Conservation (phyloP, 2,329 filamentous ascomycete genomes). For the Corynespora cassiicola region DNA sequence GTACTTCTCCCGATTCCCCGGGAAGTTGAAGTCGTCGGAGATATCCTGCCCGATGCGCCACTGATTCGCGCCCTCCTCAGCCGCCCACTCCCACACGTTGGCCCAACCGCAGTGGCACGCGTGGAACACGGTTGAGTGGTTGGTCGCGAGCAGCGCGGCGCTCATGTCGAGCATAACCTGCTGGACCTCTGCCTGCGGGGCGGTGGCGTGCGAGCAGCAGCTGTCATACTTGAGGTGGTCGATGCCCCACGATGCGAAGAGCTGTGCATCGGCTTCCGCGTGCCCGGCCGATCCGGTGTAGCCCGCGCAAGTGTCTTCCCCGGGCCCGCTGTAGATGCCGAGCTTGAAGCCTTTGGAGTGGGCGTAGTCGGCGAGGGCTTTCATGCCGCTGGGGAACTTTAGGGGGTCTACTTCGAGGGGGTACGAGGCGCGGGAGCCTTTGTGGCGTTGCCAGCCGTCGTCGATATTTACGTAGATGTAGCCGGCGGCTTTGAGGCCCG, state of each 20-base stretch:
- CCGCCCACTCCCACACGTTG: conserved; percentile 29
- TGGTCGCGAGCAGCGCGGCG: conserved; percentile 20
- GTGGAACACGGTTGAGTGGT: conserved; percentile 28
- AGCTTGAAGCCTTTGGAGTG: conserved; percentile 47
- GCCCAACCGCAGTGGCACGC: conserved; percentile 32
- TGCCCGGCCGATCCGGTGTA: conserved; percentile 28
- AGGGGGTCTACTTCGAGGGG: conserved; percentile 36
- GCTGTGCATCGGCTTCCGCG: conserved; percentile 26
- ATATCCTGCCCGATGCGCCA: conserved; percentile 39
- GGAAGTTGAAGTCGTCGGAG: conserved; percentile 43
- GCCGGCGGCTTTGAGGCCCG: conserved; percentile 26
- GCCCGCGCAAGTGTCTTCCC: conserved; percentile 26
- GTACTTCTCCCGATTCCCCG: conserved; percentile 35
- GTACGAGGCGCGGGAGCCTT: conserved; percentile 26
- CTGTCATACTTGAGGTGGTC: conserved; percentile 33
- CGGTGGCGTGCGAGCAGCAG: conserved; percentile 25
- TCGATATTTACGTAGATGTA: conserved; percentile 37
- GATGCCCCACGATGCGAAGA: conserved; percentile 32
- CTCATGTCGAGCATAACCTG: conserved; percentile 31
- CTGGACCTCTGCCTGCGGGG: conserved; percentile 24
- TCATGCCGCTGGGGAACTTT: conserved; percentile 49
- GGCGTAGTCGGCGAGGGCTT: conserved; percentile 42
- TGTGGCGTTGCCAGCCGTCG: conserved; percentile 44
- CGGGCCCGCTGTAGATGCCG: conserved; percentile 48
- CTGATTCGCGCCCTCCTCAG: conserved; percentile 27